phyloP scores from a whole-genome alignment of 2,329 filamentous ascomycete species.

The Pseudogymnoascus sp. region DNA sequence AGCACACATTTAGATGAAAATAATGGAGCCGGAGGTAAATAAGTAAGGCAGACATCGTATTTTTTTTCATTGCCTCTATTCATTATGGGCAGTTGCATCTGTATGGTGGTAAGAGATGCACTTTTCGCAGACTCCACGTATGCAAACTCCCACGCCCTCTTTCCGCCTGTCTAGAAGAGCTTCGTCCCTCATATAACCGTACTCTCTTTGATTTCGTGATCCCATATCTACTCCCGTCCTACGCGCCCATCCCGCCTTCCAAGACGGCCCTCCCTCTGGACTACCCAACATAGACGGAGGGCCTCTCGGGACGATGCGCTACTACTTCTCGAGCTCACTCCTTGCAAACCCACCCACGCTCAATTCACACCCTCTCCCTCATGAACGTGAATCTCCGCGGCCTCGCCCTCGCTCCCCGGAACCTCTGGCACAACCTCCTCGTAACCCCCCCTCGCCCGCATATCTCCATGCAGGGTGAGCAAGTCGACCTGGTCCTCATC shows the following conservation, averaged over 20 bases:
- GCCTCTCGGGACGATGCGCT: not conserved
- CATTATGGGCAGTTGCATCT: not conserved
- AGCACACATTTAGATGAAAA: not conserved
- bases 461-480: constrained; percentile 15
- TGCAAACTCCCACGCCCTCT: not conserved
- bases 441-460: not conserved
- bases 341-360: constrained; percentile 10
- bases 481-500: constrained; percentile 17
- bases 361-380: constrained; percentile 23
- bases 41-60: not conserved
- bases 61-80: not conserved
- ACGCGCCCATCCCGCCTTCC: not conserved
- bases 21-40: not conserved
- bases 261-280: not conserved
- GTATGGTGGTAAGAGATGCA: not conserved
- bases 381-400: constrained; percentile 27
- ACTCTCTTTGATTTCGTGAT: constrained; percentile 1
- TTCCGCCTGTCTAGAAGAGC: not conserved
- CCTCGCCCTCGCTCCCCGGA: constrained; percentile 18
- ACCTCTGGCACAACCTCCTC: not conserved
- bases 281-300: constrained; percentile 10
- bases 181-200: not conserved
- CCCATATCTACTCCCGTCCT: not conserved
- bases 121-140: constrained; percentile 1
- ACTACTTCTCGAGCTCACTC: not conserved